Percentiles rank a stretch among this genome's conserved stretches.
Conservation (phyloP, 768 basidiomycete species). For the Boletus sensibilis region DNA sequence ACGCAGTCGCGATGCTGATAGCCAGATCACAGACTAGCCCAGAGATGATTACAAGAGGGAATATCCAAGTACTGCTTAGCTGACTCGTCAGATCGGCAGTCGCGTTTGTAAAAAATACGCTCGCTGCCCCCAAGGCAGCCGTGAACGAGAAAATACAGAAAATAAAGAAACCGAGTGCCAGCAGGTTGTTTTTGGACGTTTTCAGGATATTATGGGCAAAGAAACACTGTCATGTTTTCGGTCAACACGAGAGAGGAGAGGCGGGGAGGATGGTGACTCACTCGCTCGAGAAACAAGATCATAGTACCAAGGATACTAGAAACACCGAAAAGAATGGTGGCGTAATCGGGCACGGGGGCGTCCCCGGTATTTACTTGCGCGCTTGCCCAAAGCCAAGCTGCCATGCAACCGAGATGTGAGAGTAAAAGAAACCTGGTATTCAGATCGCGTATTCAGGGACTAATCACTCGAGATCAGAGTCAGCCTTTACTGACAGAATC, state of each 20-base stretch:
- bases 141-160: conserved; percentile 22
- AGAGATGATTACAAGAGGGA: conserved; percentile 17
- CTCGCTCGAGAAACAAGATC: conserved; percentile 18
- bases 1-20: conserved; percentile 4
- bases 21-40: conserved; percentile 21
- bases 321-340: conserved; percentile 18
- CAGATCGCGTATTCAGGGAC: conserved; percentile 5
- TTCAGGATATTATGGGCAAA: conserved; percentile 19
- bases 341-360: conserved; percentile 8
- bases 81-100: conserved; percentile 5
- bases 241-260: neutral
- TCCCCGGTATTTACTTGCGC: neutral
- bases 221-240: conserved; percentile 13
- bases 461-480: neutral
- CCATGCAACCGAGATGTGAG: conserved; percentile 16
- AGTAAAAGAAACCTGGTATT: conserved; percentile 15
- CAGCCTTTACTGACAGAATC: conserved; percentile 15
- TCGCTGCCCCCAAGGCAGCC: conserved; percentile 20
- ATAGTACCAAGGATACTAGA: conserved; percentile 14
- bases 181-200: conserved; percentile 13
- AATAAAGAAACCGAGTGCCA: conserved; percentile 13
- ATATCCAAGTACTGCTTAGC: conserved; percentile 15
- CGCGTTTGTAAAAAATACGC: conserved; percentile 14
- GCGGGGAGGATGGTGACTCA: neutral
- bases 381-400: conserved; percentile 23